Conservation (phyloP, 108 stramenopile genomes). For the Pseudonitzschia delicatissima region DNA sequence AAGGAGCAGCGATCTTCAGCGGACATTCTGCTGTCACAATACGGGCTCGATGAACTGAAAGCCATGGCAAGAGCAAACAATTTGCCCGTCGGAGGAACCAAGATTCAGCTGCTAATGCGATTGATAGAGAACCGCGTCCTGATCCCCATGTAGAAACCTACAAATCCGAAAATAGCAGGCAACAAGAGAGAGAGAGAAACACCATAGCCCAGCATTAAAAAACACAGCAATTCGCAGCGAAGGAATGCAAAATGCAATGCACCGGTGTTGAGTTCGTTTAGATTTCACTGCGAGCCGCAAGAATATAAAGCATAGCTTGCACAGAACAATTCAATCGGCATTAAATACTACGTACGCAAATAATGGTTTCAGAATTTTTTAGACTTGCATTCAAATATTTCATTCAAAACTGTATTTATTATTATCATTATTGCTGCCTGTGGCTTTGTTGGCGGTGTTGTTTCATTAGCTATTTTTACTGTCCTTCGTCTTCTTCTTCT, state of each 20-base stretch:
- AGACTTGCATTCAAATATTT: not conserved
- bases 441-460: not conserved
- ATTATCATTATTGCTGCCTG: not conserved
- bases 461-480: not conserved
- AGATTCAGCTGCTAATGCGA: slow-evolving; percentile 34
- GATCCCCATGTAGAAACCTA: slow-evolving; percentile 7
- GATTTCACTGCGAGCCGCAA: no score
- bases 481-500: not conserved
- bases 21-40: slow-evolving; percentile 22
- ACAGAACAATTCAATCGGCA: no score
- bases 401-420: not conserved
- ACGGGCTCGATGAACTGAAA: slow-evolving; percentile 35
- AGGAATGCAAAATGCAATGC: no score
- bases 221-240: no score
- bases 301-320: not conserved
- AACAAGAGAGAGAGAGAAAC: no score
- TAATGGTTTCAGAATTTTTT: not conserved
- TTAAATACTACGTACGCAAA: no score
- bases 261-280: no score
- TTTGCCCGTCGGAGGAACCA: slow-evolving; percentile 35
- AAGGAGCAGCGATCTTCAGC: slow-evolving; percentile 22
- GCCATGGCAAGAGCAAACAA: slow-evolving; percentile 23
- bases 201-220: no score
- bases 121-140: slow-evolving; percentile 22
- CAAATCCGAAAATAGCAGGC: no score